Evolutionary conservation across 2,329 filamentous ascomycete species (phyloP).

Genomic region (Didymosphaeria variabile): DNA sequence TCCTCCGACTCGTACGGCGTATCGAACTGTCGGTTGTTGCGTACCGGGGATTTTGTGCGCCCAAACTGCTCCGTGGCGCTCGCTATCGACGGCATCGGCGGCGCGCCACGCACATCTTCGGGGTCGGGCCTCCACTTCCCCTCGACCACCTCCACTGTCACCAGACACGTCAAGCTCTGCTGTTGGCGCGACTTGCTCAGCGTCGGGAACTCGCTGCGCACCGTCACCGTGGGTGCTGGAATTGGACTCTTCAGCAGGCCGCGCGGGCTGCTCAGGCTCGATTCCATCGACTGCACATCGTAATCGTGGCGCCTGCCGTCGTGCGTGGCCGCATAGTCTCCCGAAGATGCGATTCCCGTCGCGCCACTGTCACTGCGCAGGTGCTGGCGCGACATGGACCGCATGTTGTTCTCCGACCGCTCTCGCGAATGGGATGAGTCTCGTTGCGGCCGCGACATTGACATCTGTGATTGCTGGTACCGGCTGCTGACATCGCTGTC

Average conservation of each 20-base stretch:
- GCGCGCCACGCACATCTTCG: constrained; percentile 73
- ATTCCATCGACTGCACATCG: constrained; percentile 96
- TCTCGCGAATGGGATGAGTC: constrained; percentile 14
- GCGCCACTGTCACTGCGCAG: constrained; percentile 80
- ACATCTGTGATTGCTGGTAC: constrained; percentile 36
- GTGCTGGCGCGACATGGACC: constrained; percentile 60
- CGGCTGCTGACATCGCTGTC: constrained; percentile 46
- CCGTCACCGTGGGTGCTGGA: constrained; percentile 87
- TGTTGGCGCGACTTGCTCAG: constrained; percentile 91
- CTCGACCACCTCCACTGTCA: constrained; percentile 93
- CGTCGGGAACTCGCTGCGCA: constrained; percentile 96
- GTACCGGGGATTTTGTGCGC: constrained; percentile 67
- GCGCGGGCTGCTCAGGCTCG: constrained; percentile 77
- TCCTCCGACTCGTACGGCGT: constrained; percentile 77
- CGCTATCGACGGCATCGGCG: constrained; percentile 59
- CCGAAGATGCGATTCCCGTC: constrained; percentile 75
- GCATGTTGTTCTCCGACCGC: constrained; percentile 35
- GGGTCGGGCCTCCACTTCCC: constrained; percentile 88
- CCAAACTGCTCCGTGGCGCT: constrained; percentile 57
- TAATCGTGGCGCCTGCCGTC: constrained; percentile 88
- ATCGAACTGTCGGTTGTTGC: constrained; percentile 57
- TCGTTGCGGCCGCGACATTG: constrained; percentile 33
- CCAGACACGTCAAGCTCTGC: constrained; percentile 90
- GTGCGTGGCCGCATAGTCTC: constrained; percentile 80
- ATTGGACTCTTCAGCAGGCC: constrained; percentile 81